phyloP scores from a whole-genome alignment of 768 basidiomycete genomes.

The Leccinum variicolor region DNA sequence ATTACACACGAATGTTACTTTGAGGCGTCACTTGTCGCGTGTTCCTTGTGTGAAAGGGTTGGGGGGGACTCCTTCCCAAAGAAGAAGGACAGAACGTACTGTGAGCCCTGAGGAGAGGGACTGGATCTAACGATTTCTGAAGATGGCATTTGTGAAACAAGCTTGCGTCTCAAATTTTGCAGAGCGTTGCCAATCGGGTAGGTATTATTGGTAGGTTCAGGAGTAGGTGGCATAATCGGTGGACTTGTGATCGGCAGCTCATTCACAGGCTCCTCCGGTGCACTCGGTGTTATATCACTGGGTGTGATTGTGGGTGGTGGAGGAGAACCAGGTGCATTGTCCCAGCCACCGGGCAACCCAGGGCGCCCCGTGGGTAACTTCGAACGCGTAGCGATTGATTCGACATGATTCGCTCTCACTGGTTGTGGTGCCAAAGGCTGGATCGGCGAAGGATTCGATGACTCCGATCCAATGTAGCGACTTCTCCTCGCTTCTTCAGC shows the following conservation, averaged over 20 bases:
- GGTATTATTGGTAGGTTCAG: slow-evolving; percentile 5
- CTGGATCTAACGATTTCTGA: slow-evolving; percentile 13
- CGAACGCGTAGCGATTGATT: slow-evolving; percentile 6
- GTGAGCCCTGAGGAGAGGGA: slow-evolving; percentile 14
- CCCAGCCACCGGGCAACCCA: slow-evolving; percentile 24
- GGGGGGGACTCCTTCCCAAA: neutral
- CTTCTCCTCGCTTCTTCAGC: slow-evolving; percentile 42
- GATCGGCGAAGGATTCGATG: slow-evolving; percentile 2
- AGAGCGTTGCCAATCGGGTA: slow-evolving; percentile 16
- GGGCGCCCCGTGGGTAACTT: slow-evolving; percentile 20
- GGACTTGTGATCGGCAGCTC: slow-evolving; percentile 1
- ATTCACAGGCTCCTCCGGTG: slow-evolving; percentile 5
- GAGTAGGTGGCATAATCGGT: neutral
- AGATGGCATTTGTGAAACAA: slow-evolving; percentile 18
- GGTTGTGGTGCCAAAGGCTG: slow-evolving; percentile 18
- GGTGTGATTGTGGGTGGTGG: slow-evolving; percentile 6
- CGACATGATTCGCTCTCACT: neutral
- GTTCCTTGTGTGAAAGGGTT: slow-evolving; percentile 9
- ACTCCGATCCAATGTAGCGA: slow-evolving; percentile 21
- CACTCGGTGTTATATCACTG: neutral
- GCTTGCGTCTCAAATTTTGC: slow-evolving; percentile 28
- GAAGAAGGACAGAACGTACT: slow-evolving; percentile 11
- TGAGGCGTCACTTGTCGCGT: slow-evolving; percentile 38
- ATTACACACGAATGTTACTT: slow-evolving; percentile 39
- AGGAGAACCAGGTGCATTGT: slow-evolving; percentile 10